Evolutionary conservation across 345 rosid genomes (phyloP), one percentile per base, ranked within the genome.

Genomic region (Toxicodendron radicans): DNA sequence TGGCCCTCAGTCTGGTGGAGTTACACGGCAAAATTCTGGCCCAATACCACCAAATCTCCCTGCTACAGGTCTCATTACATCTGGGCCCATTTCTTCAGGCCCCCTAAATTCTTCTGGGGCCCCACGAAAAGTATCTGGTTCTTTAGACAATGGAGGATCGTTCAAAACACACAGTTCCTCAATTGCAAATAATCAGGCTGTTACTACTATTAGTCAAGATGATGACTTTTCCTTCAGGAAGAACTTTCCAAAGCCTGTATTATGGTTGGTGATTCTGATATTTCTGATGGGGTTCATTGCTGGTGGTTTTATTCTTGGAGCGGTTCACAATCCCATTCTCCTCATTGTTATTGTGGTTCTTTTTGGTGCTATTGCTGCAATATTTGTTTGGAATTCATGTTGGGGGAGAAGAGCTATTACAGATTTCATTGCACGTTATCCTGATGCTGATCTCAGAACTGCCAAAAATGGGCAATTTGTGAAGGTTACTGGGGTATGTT

Each of bases 401-500:
- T 93, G 91, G 77, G 99, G 92, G 13, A 87, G 92, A 82, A 84
- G 72, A 45, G 97, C 91, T 67, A 85, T 95, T 72, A 72, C 84
- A 64, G 90, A 83, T 75, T 91, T 87, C 75, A 84, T 95, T 70
- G 82, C 90, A 78, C 82, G 68, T 58, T 90, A 95, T 81, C 91
- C 98, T 32, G 95, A 95, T 83, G 87, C 92, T 68, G 99, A 95
- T 83, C 90, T 95, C 57, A 85, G 99, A 90, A 90, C 91, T 80
- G 98, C 99, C 6, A 88, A 88, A 81, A 93, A 87, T 71, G 99
- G 99, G 58, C 97, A 95, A 82, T 90, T 80, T 58, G 99, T 95
- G 79, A 95, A 95, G 86, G 85, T 95, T 80, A 89, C 99, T 20
- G 98, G 99, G 97, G 99, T 95, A 93, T 70, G 94, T 52, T 65